Evolutionary conservation across 306 rosid genomes (phyloP), one percentile per base, ranked within the genome.

Genomic region (Inga laurina): DNA sequence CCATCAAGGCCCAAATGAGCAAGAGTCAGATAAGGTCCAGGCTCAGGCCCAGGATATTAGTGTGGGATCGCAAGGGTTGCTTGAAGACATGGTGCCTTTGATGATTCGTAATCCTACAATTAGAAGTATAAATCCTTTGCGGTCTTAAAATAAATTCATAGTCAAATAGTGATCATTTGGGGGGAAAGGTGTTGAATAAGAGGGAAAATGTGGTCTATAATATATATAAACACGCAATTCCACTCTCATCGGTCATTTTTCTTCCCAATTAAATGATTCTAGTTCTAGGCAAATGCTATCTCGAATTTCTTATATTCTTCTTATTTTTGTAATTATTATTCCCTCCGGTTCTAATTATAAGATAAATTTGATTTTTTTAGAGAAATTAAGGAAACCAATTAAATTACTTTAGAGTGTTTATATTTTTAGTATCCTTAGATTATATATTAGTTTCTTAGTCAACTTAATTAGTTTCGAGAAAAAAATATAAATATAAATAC

Each of bases 71-170:
- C 93, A 90, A 81, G 98, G 98, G 24, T 79, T 95, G 89, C 98
- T 95, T 70, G 94, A 95, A 88, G 98, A 95, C 39, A 76, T 93
- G 88, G 98, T 95, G 71, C 98, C 98, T 8, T 81, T 90, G 71
- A 88, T 83, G 91, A 91, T 95, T 81, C 78, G 97, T 77, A 93
- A 95, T 49, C 98, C 98, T 2, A 24, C 87, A 8, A 88, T 7
- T 59, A 59, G 34, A n/a, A 59, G n/a, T 22, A n/a, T 27, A 11
- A 11, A 13, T 62, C 68, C 8, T 27, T 27, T 27, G 18, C 18
- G 27, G 68, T 62, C 8, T 4, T 27, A 27, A 59, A 3, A 22
- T 59, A 59, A 22, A 13, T 59, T 32, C 34, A 10, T 59, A 10
- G 66, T 59, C 1, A 8, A 59, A 56, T 19, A 56, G 64, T 21